A percentile compares a stretch with the other conserved stretches of the same genome.
phyloP scores from a whole-genome alignment of 192 early-diverging fungal genomes.

The Oehlia diaphana region DNA sequence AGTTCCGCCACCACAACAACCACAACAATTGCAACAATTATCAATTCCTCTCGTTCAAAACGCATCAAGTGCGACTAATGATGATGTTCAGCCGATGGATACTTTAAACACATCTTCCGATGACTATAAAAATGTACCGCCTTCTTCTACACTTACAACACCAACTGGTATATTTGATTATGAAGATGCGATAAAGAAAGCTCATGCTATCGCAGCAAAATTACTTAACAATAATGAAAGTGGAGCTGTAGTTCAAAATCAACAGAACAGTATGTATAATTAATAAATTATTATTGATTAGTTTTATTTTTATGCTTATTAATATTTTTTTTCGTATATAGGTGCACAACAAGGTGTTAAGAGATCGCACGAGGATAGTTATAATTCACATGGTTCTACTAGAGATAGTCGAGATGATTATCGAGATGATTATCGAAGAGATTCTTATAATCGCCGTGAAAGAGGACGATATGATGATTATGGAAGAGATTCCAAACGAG shows the following conservation, averaged over 20 bases:
- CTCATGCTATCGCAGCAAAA: conserved; percentile 77
- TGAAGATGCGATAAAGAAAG: conserved; percentile 68
- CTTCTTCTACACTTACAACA: conserved; percentile 20
- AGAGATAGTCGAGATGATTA: conserved; percentile 35
- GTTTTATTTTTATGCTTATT: background rate
- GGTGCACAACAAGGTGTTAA: conserved; percentile 24
- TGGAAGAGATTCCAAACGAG: conserved; percentile 27
- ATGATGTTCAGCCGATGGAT: background rate
- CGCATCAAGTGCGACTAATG: background rate
- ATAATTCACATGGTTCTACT: conserved; percentile 17
- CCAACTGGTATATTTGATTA: conserved; percentile 48
- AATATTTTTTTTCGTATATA: background rate
- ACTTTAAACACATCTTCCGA: background rate
- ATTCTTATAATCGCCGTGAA: conserved; percentile 19
- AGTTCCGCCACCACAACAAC: background rate
- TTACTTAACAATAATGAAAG: conserved; percentile 38
- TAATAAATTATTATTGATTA: background rate
- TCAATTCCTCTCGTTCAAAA: background rate
- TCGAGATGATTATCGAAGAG: conserved; percentile 33
- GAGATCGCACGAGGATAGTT: conserved; percentile 23
- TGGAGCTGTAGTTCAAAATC: conserved; percentile 27
- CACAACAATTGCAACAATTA: too few relatives aligned
- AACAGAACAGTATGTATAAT: conserved; percentile 24
- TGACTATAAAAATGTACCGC: background rate
- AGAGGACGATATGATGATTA: conserved; percentile 32